Evolutionary conservation across 352 stramenopile species (phyloP).

Genomic region (Pythium chondricola): DNA sequence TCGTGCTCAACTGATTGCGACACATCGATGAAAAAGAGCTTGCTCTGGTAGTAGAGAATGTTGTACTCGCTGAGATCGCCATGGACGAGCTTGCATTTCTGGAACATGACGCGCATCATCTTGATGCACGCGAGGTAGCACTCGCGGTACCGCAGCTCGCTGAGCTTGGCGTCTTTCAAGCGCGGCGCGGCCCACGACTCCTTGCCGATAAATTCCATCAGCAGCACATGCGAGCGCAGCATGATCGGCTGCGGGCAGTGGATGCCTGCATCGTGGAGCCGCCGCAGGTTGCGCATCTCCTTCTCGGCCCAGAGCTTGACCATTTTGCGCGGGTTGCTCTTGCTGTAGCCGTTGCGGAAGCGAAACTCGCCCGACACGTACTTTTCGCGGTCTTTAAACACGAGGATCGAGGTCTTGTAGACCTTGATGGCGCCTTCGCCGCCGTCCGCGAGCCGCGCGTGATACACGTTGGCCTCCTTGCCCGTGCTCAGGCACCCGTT

Average conservation of each 20-base stretch:
- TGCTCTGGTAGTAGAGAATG: conserved; percentile 96
- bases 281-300: conserved; percentile 97
- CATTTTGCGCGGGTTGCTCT: conserved; percentile 98
- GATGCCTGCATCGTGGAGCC: conserved; percentile 90
- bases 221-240: conserved; percentile 95
- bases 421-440: conserved; percentile 82
- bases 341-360: conserved; percentile 96
- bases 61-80: conserved; percentile 99
- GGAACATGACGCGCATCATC: conserved; percentile 97
- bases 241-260: conserved; percentile 89
- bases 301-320: conserved; percentile 99
- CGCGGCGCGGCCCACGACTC: conserved; percentile 93
- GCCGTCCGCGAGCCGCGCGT: conserved; percentile 78
- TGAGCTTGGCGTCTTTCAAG: conserved; percentile 93
- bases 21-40: conserved; percentile 98
- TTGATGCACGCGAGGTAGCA: conserved; percentile 94
- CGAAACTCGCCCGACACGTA: conserved; percentile 98
- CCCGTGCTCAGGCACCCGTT: conserved; percentile 98
- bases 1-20: conserved; percentile 98
- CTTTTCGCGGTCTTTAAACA: conserved; percentile 99
- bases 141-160: conserved; percentile 86
- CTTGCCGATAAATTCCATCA: conserved; percentile 98
- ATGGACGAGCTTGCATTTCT: conserved; percentile 95
- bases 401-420: conserved; percentile 91
- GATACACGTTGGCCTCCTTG: conserved; percentile 99